phyloP scores from a whole-genome alignment of 1,139 yeast genomes.

The Protomyces lactucae-debilis region DNA sequence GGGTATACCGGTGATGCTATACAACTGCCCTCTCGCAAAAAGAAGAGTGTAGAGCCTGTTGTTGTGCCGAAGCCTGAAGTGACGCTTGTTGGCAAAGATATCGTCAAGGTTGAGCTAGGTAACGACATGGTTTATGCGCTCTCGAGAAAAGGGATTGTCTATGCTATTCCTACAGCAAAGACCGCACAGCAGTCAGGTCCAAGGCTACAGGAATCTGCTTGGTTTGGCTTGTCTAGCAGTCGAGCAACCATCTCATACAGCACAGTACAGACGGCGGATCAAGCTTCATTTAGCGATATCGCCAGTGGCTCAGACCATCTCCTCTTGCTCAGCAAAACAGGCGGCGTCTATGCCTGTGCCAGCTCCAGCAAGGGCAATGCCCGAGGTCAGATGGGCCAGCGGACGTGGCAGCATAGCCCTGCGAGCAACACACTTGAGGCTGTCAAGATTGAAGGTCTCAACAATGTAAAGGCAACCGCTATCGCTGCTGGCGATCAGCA shows the following conservation, averaged over 20 bases:
- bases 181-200: slow-evolving; percentile 32
- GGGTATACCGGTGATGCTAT: slow-evolving; percentile 36
- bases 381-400: slow-evolving; percentile 74
- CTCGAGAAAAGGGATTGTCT: slow-evolving; percentile 49
- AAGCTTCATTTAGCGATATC: slow-evolving; percentile 51
- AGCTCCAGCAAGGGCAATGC: slow-evolving; percentile 41
- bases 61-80: slow-evolving; percentile 36
- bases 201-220: slow-evolving; percentile 8
- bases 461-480: slow-evolving; percentile 36
- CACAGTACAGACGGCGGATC: slow-evolving; percentile 34
- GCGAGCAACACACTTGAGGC: slow-evolving; percentile 29
- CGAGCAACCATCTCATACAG: slow-evolving; percentile 4
- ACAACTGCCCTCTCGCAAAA: slow-evolving; percentile 33
- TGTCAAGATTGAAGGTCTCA: slow-evolving; percentile 39
- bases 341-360: slow-evolving; percentile 48
- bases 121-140: slow-evolving; percentile 51
- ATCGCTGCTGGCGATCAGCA: slow-evolving; percentile 74
- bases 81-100: slow-evolving; percentile 48
- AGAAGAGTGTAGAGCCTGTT: slow-evolving; percentile 32
- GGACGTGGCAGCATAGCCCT: slow-evolving; percentile 37
- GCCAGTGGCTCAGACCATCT: slow-evolving; percentile 65
- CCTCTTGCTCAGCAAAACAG: slow-evolving; percentile 52
- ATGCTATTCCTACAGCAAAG: slow-evolving; percentile 47
- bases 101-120: slow-evolving; percentile 42
- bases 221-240: slow-evolving; percentile 22